These are phyloP conservation scores for Leishmania aethiopica DNA, from an alignment of 208 protist species.

Conservation along the genomic window DNA sequence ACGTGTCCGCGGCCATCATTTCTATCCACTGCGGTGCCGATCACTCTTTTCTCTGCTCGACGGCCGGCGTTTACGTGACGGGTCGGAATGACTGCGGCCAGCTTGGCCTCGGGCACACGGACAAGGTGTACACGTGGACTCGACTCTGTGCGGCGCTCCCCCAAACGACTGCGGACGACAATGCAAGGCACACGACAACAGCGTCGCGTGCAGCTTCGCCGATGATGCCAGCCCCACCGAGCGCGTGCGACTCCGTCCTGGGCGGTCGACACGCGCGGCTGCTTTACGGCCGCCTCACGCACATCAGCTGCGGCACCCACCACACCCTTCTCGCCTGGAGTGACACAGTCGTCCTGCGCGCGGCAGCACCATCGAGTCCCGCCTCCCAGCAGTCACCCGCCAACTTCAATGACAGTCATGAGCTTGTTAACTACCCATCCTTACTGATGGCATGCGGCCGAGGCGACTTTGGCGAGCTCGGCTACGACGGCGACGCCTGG, in stretches of 20 bases:
- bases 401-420: not conserved
- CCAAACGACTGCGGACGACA: not conserved
- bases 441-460: slow-evolving; percentile 70
- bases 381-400: not conserved
- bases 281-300: slow-evolving; percentile 51
- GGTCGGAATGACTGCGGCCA: slow-evolving; percentile 84
- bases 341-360: slow-evolving; percentile 35
- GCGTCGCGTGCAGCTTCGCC: not conserved
- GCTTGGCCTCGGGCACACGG: slow-evolving; percentile 61
- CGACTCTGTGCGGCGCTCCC: slow-evolving; percentile 12
- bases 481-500: slow-evolving; percentile 69
- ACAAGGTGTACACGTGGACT: slow-evolving; percentile 38
- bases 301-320: slow-evolving; percentile 83
- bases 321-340: slow-evolving; percentile 79
- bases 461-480: slow-evolving; percentile 89
- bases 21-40: slow-evolving; percentile 67
- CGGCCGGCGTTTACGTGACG: slow-evolving; percentile 64
- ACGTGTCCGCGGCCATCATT: slow-evolving; percentile 1
- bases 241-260: not conserved
- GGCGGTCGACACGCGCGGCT: slow-evolving; percentile 8
- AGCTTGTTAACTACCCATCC: slow-evolving; percentile 41
- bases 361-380: not conserved
- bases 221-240: not conserved
- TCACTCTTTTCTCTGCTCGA: slow-evolving; percentile 67
- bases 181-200: not conserved